Conservation (phyloP, 345 rosid genomes). For the Zanthoxylum bungeanum region DNA sequence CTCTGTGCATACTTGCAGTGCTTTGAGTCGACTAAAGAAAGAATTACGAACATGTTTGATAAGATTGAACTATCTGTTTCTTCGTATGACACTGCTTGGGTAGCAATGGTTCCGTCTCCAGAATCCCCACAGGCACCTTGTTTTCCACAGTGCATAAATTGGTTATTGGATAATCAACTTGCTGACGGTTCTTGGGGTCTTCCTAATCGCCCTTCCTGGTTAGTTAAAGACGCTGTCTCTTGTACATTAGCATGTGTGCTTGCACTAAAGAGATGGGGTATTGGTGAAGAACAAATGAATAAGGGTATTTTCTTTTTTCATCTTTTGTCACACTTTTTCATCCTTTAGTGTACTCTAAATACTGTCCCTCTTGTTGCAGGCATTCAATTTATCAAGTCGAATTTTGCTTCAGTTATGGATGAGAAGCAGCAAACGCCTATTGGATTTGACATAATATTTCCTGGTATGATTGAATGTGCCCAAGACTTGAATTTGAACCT, state of each 20-base stretch:
- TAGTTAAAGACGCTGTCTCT: conserved; percentile 56
- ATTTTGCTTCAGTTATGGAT: conserved; percentile 55
- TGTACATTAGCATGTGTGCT: conserved; percentile 81
- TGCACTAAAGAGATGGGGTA: conserved; percentile 73
- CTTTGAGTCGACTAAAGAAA: conserved; percentile 46
- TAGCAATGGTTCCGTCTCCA: conserved; percentile 80
- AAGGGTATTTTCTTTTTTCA: conserved; percentile 34
- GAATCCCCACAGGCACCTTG: conserved; percentile 43
- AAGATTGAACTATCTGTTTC: conserved; percentile 65
- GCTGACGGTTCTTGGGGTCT: conserved; percentile 88
- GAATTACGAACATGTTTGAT: conserved; percentile 55
- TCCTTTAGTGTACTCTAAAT: conserved; percentile 2
- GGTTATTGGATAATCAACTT: conserved; percentile 78
- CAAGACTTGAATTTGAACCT: conserved; percentile 55
- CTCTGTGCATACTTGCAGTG: conserved; percentile 24
- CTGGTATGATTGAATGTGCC: conserved; percentile 80
- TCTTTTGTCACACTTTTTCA: not conserved
- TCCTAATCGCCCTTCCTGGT: conserved; percentile 34
- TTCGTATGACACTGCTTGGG: conserved; percentile 89
- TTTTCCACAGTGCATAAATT: conserved; percentile 65
- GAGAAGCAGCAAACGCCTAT: conserved; percentile 50
- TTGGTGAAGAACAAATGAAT: conserved; percentile 59
- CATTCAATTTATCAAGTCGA: conserved; percentile 58
- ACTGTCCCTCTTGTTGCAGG: conserved; percentile 40
- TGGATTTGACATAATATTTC: conserved; percentile 79